A percentile compares a stretch with the other conserved stretches of the same genome.
Evolutionary conservation across 805 yeast genomes (phyloP).

Genomic region (Cyberlindnera misumaiensis): DNA sequence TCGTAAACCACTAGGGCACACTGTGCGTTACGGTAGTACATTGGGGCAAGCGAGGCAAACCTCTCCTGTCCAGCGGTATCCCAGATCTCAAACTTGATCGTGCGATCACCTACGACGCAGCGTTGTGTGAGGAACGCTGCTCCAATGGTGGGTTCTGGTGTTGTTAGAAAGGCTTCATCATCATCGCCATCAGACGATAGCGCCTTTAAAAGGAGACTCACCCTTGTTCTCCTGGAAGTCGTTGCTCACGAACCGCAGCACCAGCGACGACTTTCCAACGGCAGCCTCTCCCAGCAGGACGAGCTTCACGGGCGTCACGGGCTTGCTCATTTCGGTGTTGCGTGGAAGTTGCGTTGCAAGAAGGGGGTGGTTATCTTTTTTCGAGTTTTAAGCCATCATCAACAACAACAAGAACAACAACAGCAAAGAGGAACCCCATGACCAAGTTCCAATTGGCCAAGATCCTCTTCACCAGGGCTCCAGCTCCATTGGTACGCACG

Average conservation of each 20-base stretch:
- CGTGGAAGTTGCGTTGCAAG: too few species aligned
- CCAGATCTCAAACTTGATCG: constrained; percentile 88
- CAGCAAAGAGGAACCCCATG: too few species aligned
- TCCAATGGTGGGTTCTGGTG: constrained; percentile 88
- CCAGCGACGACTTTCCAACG: constrained; percentile 92
- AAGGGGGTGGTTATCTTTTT: too few species aligned
- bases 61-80: constrained; percentile 98
- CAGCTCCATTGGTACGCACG: too few species aligned
- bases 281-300: constrained; percentile 97
- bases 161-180: constrained; percentile 7
- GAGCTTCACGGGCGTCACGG: constrained; percentile 73
- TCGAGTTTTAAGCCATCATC: too few species aligned
- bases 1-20: constrained; percentile 96
- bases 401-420: too few species aligned
- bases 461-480: too few species aligned
- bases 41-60: constrained; percentile 92
- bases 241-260: constrained; percentile 85
- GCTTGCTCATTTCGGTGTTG: constrained; percentile 16
- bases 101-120: constrained; percentile 77
- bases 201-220: too few species aligned
- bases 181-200: too few species aligned
- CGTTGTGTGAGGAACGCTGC: constrained; percentile 96
- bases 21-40: constrained; percentile 96
- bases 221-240: constrained; percentile 92
- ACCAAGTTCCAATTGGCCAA: too few species aligned